These are phyloP conservation scores for Panus rudis DNA, from an alignment of 768 basidiomycete species.

Conservation along the genomic window DNA sequence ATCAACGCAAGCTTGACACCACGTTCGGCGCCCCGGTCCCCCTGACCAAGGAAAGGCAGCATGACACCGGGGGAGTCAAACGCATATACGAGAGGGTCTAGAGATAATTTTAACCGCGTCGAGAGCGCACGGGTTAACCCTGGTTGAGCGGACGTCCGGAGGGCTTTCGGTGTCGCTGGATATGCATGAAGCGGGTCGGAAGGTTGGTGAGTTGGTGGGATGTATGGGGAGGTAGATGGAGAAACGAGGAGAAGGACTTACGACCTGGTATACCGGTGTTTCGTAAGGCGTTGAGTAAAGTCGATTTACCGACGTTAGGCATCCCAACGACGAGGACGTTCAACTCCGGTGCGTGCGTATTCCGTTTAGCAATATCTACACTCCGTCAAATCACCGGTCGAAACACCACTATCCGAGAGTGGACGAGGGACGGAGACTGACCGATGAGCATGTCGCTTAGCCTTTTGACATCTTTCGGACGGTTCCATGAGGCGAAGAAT, in stretches of 20 bases:
- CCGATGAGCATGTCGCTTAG: conserved; percentile 66
- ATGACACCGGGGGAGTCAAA: conserved; percentile 97
- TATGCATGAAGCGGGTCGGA: background rate
- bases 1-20: conserved; percentile 92
- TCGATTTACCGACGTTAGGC: conserved; percentile 99
- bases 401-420: conserved; percentile 1
- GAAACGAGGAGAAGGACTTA: conserved; percentile 34
- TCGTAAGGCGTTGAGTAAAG: conserved; percentile 83
- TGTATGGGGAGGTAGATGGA: background rate
- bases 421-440: conserved; percentile 35
- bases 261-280: conserved; percentile 83
- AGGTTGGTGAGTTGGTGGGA: background rate
- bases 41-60: conserved; percentile 89
- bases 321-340: conserved; percentile 95
- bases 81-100: conserved; percentile 82
- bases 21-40: conserved; percentile 79
- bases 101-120: conserved; percentile 77
- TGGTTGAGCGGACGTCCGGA: conserved; percentile 83
- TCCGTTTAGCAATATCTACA: conserved; percentile 60
- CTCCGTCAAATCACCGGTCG: background rate
- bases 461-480: conserved; percentile 53
- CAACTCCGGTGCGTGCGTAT: conserved; percentile 66
- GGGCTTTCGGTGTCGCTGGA: conserved; percentile 76
- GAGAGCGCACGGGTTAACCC: conserved; percentile 88
- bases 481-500: conserved; percentile 69